Conservation (phyloP, 306 rosid genomes). For the Psophocarpus tetragonolobus region DNA sequence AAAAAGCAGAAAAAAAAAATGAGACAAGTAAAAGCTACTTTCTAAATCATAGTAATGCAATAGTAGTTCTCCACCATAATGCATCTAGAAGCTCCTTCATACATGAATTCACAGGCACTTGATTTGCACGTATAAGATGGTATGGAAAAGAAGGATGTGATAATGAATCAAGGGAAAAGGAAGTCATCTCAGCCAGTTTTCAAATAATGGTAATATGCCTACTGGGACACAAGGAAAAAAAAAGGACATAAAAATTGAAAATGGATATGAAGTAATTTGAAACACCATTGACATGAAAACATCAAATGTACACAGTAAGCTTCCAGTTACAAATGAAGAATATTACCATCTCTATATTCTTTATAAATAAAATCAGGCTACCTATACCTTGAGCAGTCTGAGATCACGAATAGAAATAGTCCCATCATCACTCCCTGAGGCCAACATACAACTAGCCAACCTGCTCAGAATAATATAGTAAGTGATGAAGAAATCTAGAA, state of each 20-base stretch:
- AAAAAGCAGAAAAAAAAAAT: conserved; percentile 19
- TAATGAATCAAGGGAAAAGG: not conserved
- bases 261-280: not conserved
- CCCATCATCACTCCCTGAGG: conserved; percentile 97
- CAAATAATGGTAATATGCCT: not conserved
- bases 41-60: not conserved
- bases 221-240: not conserved
- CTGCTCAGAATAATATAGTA: conserved; percentile 43
- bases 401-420: conserved; percentile 93
- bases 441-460: conserved; percentile 88
- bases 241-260: not conserved
- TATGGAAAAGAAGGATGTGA: not conserved
- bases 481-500: not conserved
- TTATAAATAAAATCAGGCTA: not conserved
- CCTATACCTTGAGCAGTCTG: conserved; percentile 73
- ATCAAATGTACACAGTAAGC: not conserved
- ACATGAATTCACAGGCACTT: conserved; percentile 9
- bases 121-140: not conserved
- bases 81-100: conserved; percentile 1
- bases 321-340: conserved; percentile 1
- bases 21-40: not conserved
- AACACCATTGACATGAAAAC: conserved; percentile 13
- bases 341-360: not conserved
- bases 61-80: conserved; percentile 8
- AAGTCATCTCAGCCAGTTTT: not conserved